Evolutionary conservation across 2,329 filamentous ascomycete genomes (phyloP).

Genomic region (Aspergillus fumigatus): DNA sequence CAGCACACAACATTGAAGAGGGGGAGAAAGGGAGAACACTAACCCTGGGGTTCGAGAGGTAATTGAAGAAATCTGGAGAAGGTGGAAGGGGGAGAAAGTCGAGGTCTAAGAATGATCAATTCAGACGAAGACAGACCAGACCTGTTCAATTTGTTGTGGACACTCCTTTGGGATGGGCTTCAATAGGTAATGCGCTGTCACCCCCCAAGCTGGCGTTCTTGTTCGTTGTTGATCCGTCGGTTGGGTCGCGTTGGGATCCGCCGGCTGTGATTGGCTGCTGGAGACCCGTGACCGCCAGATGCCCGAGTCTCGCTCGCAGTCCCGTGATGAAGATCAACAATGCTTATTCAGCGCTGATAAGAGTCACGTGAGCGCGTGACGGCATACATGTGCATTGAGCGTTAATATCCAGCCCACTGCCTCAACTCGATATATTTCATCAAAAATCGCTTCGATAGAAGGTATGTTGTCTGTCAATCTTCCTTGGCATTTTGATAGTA

Average conservation of each 20-base stretch:
- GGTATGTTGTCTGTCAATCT: neutral
- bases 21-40: conserved; percentile 20
- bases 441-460: neutral
- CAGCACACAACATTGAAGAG: conserved; percentile 19
- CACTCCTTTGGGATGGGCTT: conserved; percentile 26
- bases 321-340: neutral
- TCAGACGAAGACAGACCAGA: conserved; percentile 28
- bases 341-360: neutral
- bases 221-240: conserved; percentile 31
- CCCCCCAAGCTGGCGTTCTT: conserved; percentile 11
- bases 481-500: neutral
- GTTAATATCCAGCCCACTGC: neutral
- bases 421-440: neutral
- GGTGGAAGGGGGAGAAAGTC: conserved; percentile 7
- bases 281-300: conserved; percentile 12
- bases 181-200: conserved; percentile 33
- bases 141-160: conserved; percentile 41
- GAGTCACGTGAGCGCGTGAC: neutral
- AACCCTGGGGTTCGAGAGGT: conserved; percentile 2
- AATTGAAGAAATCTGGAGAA: neutral
- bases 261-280: conserved; percentile 24
- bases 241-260: conserved; percentile 32
- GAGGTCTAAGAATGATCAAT: conserved; percentile 7
- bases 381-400: conserved; percentile 5
- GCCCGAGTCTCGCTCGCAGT: neutral